Conservation (phyloP, 2,329 filamentous ascomycete genomes). For the Pezicula carpinea region DNA sequence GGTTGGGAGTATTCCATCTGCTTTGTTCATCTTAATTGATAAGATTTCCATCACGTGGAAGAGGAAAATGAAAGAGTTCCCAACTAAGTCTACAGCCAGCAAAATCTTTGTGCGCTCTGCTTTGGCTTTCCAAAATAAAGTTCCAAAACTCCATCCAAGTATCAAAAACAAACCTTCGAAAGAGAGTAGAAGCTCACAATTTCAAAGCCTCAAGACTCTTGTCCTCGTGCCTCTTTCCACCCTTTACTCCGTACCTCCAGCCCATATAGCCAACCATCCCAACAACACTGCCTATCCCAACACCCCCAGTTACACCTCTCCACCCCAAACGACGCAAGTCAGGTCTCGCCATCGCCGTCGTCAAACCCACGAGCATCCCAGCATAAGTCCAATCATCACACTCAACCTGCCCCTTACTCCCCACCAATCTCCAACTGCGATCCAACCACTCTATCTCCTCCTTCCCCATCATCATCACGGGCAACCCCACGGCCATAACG, state of each 20-base stretch:
- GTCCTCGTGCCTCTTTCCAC: constrained; percentile 27
- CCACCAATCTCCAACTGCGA: constrained; percentile 55
- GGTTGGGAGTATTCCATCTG: no score
- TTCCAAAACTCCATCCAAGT: no score
- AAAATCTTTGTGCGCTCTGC: no score
- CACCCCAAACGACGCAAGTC: constrained; percentile 31
- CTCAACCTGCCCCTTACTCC: constrained; percentile 51
- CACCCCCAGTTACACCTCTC: constrained; percentile 38
- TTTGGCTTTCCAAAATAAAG: no score
- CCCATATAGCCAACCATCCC: constrained; percentile 45
- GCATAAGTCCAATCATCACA: constrained; percentile 51
- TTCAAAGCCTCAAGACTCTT: no score
- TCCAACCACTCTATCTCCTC: constrained; percentile 62
- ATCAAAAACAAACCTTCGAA: no score
- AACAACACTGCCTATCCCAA: constrained; percentile 42
- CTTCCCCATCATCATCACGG: constrained; percentile 47
- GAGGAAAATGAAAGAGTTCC: no score
- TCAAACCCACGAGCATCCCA: constrained; percentile 34
- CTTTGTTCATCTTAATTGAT: no score
- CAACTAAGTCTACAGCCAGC: no score
- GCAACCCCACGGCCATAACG: constrained; percentile 38
- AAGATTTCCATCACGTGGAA: background rate
- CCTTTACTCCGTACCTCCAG: constrained; percentile 45
- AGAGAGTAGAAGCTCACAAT: background rate
- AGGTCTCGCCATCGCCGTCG: constrained; percentile 26